Evolutionary conservation across 2,329 filamentous ascomycete genomes (phyloP).

Genomic region (Chlorencoelia australis): DNA sequence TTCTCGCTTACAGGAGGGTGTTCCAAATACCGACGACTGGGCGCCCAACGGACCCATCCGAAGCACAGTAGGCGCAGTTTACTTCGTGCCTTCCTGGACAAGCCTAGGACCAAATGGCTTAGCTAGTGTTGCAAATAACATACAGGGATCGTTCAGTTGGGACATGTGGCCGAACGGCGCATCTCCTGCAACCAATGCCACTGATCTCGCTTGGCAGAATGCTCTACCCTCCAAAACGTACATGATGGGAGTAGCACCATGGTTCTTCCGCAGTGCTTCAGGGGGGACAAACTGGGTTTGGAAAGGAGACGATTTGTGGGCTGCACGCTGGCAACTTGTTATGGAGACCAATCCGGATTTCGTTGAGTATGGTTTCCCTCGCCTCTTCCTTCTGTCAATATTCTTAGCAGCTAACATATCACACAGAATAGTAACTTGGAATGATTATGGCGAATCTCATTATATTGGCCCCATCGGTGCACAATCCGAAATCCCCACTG

Average conservation of each 20-base stretch:
- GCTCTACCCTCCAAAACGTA: constrained; percentile 30
- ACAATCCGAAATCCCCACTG: constrained; percentile 26
- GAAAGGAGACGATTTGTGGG: constrained; percentile 51
- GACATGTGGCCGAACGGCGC: constrained; percentile 33
- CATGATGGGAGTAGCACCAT: constrained; percentile 48
- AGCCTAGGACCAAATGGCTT: constrained; percentile 28
- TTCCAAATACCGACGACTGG: constrained; percentile 34
- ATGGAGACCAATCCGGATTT: constrained; percentile 36
- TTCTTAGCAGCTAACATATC: constrained; percentile 11
- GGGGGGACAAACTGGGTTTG: constrained; percentile 55
- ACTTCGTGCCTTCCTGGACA: constrained; percentile 39
- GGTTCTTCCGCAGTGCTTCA: constrained; percentile 49
- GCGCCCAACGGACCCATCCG: constrained; percentile 27
- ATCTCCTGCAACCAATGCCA: constrained; percentile 27
- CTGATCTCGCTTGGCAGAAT: constrained; percentile 32
- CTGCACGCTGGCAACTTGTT: constrained; percentile 44
- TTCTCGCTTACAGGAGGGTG: no score
- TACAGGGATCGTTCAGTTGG: constrained; percentile 34
- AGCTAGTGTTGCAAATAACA: constrained; percentile 20
- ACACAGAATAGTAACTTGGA: constrained; percentile 35
- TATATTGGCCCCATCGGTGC: constrained; percentile 40
- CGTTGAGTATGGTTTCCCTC: constrained; percentile 28
- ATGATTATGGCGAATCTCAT: constrained; percentile 43
- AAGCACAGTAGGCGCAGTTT: constrained; percentile 27
- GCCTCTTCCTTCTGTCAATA: constrained; percentile 11